Evolutionary conservation across 768 basidiomycete species (phyloP).

Genomic region (Agrocybe praecox): DNA sequence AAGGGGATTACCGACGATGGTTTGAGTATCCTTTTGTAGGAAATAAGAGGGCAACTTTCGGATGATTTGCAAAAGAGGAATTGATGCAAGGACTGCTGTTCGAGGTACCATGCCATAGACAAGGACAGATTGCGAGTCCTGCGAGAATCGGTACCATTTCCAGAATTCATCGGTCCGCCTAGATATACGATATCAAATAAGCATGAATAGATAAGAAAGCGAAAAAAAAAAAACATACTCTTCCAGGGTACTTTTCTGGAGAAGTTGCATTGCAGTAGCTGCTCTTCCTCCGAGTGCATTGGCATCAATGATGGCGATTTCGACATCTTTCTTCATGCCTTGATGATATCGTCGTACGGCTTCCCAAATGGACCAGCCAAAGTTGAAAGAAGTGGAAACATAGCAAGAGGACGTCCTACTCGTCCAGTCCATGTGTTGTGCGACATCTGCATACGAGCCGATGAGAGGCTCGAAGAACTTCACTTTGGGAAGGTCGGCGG

Average conservation of each 20-base stretch:
- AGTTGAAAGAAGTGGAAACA: slow-evolving; percentile 79
- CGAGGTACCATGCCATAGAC: slow-evolving; percentile 70
- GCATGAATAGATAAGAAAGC: not conserved
- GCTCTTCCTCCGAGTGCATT: slow-evolving; percentile 56
- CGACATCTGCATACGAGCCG: slow-evolving; percentile 65
- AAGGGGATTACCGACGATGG: slow-evolving; percentile 32
- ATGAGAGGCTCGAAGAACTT: slow-evolving; percentile 28
- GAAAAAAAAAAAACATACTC: slow-evolving; percentile 49
- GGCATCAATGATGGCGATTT: slow-evolving; percentile 81
- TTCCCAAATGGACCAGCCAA: slow-evolving; percentile 84
- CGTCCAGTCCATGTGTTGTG: slow-evolving; percentile 76
- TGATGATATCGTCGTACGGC: slow-evolving; percentile 73
- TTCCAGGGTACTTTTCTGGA: slow-evolving; percentile 50
- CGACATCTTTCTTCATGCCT: slow-evolving; percentile 72
- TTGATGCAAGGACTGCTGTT: slow-evolving; percentile 65
- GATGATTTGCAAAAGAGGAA: slow-evolving; percentile 67
- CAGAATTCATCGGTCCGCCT: slow-evolving; percentile 67
- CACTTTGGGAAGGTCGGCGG: slow-evolving; percentile 31
- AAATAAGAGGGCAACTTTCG: slow-evolving; percentile 77
- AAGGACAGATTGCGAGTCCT: slow-evolving; percentile 78
- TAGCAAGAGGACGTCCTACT: slow-evolving; percentile 70
- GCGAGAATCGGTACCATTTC: slow-evolving; percentile 77
- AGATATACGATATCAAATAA: slow-evolving; percentile 8
- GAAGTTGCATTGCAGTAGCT: slow-evolving; percentile 65
- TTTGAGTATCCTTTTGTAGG: slow-evolving; percentile 31